Evolutionary conservation across 352 stramenopile genomes (phyloP), one percentile per base, ranked within the genome.

Genomic region (Globisporangium emineosum): DNA sequence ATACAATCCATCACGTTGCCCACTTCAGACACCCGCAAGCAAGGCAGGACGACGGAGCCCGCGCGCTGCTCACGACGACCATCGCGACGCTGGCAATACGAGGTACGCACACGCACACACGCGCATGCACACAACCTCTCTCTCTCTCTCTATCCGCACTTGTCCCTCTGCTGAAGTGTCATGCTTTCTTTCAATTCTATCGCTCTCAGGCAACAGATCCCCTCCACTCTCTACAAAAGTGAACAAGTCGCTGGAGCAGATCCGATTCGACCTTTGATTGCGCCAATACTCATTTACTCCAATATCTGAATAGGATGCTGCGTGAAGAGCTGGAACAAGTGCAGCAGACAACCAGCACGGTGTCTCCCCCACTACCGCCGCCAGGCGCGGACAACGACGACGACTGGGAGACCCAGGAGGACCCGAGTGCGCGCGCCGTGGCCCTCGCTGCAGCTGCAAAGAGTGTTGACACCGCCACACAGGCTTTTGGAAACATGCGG

Each of bases 331-430:
- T 45, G 13, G 30, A 30, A 0, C 3, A 58, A 19, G 3, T 12
- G n/a, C 33, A 45, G 30, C 30, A 29, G n/a, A 17, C 52, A 30
- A 19, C n/a, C n/a, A 29, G 19, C 4, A 4, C 25, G 5, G 35
- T 17, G 25, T 32, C 37, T 27, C 23, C 37, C 23, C 25, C 37
- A 35, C 23, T 62, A 37, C 25, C 55, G 17, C 35, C 35, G 17
- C 33, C 56, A 25, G 15, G 13, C 23, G 53, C 17, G 2, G 40
- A 35, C 21, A 13, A 65, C 15, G 72, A 64, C 57, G 73, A 83
- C 55, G 74, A 78, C 25, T 87, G 78, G 78, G 76, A 87, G 59
- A 72, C 49, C 43, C 60, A 72, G 10, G 69, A 71, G 7, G 69
- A 71, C 1, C 52, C 64, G 25, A 62, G 32, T n/a, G 35, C 23